phyloP scores from a whole-genome alignment of 192 early-diverging fungal species.

The Linnemannia schmuckeri region DNA sequence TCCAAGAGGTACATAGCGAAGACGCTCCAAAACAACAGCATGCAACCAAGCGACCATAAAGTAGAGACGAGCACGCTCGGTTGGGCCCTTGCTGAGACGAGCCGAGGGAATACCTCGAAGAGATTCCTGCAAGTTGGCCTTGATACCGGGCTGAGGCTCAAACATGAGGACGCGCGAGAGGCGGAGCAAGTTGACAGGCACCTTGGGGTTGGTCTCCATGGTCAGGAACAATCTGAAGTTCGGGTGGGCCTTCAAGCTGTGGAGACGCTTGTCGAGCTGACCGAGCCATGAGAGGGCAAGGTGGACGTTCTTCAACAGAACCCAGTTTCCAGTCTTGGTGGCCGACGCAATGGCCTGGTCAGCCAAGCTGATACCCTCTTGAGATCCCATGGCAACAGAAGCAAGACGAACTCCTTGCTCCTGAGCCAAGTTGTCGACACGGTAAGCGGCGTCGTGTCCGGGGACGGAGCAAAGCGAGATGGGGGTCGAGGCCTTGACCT shows the following conservation, averaged over 20 bases:
- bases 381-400: conserved; percentile 98
- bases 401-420: conserved; percentile 70
- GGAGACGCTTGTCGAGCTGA: conserved; percentile 95
- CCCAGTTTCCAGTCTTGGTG: conserved; percentile 90
- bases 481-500: conserved; percentile 80
- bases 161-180: conserved; percentile 94
- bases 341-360: conserved; percentile 91
- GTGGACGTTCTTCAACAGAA: conserved; percentile 99
- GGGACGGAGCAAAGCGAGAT: conserved; percentile 93
- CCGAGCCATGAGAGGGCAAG: conserved; percentile 93
- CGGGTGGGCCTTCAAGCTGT: conserved; percentile 84
- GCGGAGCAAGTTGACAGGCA: conserved; percentile 93
- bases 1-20: conserved; percentile 96
- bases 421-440: conserved; percentile 90
- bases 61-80: conserved; percentile 89
- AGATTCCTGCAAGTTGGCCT: conserved; percentile 90
- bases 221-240: conserved; percentile 97
- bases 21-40: conserved; percentile 93
- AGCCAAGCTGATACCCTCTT: conserved; percentile 91
- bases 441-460: conserved; percentile 96
- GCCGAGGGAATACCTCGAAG: conserved; percentile 74
- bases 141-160: conserved; percentile 96
- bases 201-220: conserved; percentile 97
- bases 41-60: conserved; percentile 98
- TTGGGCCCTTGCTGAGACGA: conserved; percentile 75